Conservation (phyloP, 345 rosid species). For the Mallotus nudiflorus region DNA sequence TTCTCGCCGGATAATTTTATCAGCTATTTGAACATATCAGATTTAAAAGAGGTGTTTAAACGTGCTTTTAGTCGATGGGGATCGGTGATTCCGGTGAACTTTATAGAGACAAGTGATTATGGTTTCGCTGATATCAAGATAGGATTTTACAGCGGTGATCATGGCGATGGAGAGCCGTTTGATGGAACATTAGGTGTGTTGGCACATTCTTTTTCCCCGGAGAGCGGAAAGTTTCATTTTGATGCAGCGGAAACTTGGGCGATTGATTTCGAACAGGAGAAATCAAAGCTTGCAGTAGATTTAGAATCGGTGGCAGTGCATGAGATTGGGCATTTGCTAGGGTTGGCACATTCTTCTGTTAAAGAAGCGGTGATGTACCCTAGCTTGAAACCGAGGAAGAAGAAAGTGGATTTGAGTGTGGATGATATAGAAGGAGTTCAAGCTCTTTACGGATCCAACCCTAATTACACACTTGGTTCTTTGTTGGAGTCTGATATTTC, state of each 20-base stretch:
- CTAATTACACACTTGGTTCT: slow-evolving; percentile 52
- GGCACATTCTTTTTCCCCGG: slow-evolving; percentile 85
- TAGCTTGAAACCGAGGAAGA: slow-evolving; percentile 71
- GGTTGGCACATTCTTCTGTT: slow-evolving; percentile 59
- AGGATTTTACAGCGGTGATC: slow-evolving; percentile 78
- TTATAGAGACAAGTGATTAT: slow-evolving; percentile 55
- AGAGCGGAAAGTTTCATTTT: slow-evolving; percentile 71
- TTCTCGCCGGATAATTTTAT: slow-evolving; percentile 61
- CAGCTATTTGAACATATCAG: slow-evolving; percentile 32
- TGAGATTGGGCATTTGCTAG: slow-evolving; percentile 84
- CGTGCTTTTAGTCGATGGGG: slow-evolving; percentile 70
- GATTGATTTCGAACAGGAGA: slow-evolving; percentile 52
- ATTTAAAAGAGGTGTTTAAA: slow-evolving; percentile 44
- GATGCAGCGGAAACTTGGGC: slow-evolving; percentile 91
- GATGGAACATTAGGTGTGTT: slow-evolving; percentile 81
- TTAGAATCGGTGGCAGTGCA: slow-evolving; percentile 83
- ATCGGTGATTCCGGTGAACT: slow-evolving; percentile 67
- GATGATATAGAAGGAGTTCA: slow-evolving; percentile 77
- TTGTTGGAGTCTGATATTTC: slow-evolving; percentile 68
- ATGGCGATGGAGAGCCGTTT: slow-evolving; percentile 86
- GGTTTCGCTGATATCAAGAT: slow-evolving; percentile 67
- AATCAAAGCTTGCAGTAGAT: slow-evolving; percentile 71
- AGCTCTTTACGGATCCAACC: slow-evolving; percentile 77
- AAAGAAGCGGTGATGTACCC: slow-evolving; percentile 88
- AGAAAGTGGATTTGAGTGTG: slow-evolving; percentile 49